Percentiles rank a stretch among this genome's conserved stretches.
phyloP scores from a whole-genome alignment of 805 yeast species.

The Brettanomyces nanus region DNA sequence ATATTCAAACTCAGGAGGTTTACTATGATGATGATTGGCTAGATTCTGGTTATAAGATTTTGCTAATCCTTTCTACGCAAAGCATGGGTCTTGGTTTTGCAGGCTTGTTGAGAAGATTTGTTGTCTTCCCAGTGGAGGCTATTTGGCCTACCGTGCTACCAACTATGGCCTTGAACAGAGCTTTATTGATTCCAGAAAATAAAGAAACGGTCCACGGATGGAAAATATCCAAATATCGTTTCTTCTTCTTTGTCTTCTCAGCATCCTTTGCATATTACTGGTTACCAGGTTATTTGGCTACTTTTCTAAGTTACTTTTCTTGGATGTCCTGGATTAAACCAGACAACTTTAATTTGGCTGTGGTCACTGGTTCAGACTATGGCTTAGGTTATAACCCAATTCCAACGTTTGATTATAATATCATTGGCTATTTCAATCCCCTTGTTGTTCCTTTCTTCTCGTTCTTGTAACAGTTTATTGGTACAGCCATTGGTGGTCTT shows the following conservation, averaged over 20 bases:
- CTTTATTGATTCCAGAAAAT: conserved; percentile 39
- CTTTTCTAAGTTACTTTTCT: conserved; percentile 50
- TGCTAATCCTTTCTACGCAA: conserved; percentile 49
- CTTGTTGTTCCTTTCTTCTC: conserved; percentile 53
- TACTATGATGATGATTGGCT: conserved; percentile 25
- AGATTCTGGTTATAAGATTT: conserved; percentile 39
- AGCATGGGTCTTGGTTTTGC: conserved; percentile 61
- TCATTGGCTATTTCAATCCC: conserved; percentile 50
- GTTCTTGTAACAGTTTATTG: conserved; percentile 34
- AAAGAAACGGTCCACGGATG: conserved; percentile 49
- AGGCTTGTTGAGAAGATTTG: conserved; percentile 49
- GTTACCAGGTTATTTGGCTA: conserved; percentile 54
- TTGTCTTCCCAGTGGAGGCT: conserved; percentile 58
- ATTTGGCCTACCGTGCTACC: conserved; percentile 68
- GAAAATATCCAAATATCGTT: conserved; percentile 44
- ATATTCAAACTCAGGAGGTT: conserved; percentile 27
- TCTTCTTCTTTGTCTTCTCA: conserved; percentile 35
- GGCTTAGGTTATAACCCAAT: conserved; percentile 63
- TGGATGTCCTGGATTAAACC: conserved; percentile 64
- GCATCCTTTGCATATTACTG: conserved; percentile 37
- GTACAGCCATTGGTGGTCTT: conserved; percentile 46
- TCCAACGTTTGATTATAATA: conserved; percentile 59
- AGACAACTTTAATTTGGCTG: conserved; percentile 52
- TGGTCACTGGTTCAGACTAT: conserved; percentile 50
- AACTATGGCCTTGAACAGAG: conserved; percentile 46